These are phyloP conservation scores for Kwoniella sp. DNA, from an alignment of 768 basidiomycete species.

Conservation along the genomic window DNA sequence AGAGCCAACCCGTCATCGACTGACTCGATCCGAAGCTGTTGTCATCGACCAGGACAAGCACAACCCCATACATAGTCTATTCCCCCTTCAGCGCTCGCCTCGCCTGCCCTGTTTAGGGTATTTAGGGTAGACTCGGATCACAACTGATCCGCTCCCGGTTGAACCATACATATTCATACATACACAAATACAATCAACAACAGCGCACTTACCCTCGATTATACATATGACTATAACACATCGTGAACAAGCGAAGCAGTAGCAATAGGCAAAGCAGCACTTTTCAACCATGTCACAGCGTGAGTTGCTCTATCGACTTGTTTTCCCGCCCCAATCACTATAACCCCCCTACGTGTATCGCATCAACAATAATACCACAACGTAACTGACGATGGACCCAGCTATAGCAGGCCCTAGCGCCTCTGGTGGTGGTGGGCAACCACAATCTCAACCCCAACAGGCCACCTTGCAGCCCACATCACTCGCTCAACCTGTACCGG, in stretches of 20 bases:
- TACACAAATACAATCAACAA: not conserved
- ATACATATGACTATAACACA: no score
- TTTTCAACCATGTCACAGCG: conserved; percentile 17
- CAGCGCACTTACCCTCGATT: not conserved
- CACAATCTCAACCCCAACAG: not conserved
- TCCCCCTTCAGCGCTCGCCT: not conserved
- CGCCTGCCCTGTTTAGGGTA: not conserved
- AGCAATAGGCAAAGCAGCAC: no score
- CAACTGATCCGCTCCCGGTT: not conserved
- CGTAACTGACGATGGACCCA: no score
- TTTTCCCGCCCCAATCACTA: not conserved
- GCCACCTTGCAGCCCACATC: not conserved
- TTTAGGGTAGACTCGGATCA: not conserved
- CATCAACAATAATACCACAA: no score
- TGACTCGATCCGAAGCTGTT: no score
- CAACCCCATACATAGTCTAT: no score
- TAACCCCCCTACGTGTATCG: not conserved
- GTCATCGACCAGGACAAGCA: no score
- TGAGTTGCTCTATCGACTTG: not conserved
- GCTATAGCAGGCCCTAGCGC: not conserved
- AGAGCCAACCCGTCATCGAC: no score
- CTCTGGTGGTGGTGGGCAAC: not conserved
- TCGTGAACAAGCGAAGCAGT: not conserved
- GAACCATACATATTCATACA: not conserved
- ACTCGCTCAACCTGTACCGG: conserved; percentile 26